phyloP scores from a whole-genome alignment of 345 rosid genomes.

The Salix dunnii region DNA sequence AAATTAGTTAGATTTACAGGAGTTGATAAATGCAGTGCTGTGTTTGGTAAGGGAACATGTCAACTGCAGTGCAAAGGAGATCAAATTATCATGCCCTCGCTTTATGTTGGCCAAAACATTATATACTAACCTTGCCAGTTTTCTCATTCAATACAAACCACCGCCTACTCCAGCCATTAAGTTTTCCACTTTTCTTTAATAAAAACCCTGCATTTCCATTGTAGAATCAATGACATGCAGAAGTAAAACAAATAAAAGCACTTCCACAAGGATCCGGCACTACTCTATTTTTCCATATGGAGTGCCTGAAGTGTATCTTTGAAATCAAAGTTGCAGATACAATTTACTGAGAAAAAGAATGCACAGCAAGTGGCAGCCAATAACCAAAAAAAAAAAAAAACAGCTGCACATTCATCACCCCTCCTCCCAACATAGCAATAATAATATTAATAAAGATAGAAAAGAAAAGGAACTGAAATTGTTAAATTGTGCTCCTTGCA shows the following conservation, averaged over 20 bases:
- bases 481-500: neutral
- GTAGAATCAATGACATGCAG: neutral
- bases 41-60: neutral
- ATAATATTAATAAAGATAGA: neutral
- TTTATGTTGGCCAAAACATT: neutral
- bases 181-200: constrained; percentile 88
- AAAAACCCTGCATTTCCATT: constrained; percentile 62
- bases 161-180: constrained; percentile 84
- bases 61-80: neutral
- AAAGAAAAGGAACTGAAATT: neutral
- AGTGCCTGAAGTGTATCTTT: neutral
- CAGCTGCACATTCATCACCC: neutral
- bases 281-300: neutral
- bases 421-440: neutral
- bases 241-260: neutral
- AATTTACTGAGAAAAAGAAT: neutral
- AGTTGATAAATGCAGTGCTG: neutral
- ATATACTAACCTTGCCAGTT: constrained; percentile 74
- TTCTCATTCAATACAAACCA: constrained; percentile 98
- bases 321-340: neutral
- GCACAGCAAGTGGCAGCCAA: neutral
- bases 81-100: neutral
- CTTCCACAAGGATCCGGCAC: neutral
- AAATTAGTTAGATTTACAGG: neutral
- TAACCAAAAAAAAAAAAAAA: neutral